Evolutionary conservation across 805 yeast species (phyloP).

Genomic region (Yamadazyma sp.): DNA sequence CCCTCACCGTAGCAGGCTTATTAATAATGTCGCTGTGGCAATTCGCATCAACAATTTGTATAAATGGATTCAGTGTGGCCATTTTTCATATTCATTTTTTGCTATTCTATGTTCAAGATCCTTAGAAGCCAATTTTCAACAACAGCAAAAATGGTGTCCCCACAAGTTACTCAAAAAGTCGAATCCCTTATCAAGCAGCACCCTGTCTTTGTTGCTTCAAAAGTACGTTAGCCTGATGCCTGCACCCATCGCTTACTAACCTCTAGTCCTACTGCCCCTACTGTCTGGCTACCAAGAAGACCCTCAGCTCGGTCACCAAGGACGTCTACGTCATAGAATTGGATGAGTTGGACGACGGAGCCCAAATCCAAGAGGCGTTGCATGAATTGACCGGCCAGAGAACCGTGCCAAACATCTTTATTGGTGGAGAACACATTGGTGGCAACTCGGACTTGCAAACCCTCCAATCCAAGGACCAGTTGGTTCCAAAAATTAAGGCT

Average conservation of each 20-base stretch:
- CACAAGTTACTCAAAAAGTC: conserved; percentile 56
- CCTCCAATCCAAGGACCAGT: conserved; percentile 60
- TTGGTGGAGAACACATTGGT: conserved; percentile 90
- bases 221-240: conserved; percentile 43
- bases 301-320: conserved; percentile 38
- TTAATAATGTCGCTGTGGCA: no score
- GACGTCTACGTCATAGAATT: conserved; percentile 58
- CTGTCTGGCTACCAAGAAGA: conserved; percentile 43
- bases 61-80: conserved; percentile 3
- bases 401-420: conserved; percentile 91
- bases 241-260: conserved; percentile 14
- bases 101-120: conserved; percentile 11
- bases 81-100: not conserved
- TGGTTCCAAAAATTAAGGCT: conserved; percentile 45
- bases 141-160: conserved; percentile 51
- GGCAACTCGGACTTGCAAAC: conserved; percentile 89
- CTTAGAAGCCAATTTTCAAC: conserved; percentile 11
- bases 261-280: conserved; percentile 43
- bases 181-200: conserved; percentile 62
- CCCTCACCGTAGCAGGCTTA: no score
- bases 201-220: conserved; percentile 78
- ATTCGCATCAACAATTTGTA: not conserved
- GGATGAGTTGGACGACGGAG: conserved; percentile 65
- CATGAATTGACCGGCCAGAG: conserved; percentile 79
- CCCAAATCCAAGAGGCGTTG: conserved; percentile 78